phyloP scores from a whole-genome alignment of 2,329 filamentous ascomycete species.

The Pyrenochaeta sp. region DNA sequence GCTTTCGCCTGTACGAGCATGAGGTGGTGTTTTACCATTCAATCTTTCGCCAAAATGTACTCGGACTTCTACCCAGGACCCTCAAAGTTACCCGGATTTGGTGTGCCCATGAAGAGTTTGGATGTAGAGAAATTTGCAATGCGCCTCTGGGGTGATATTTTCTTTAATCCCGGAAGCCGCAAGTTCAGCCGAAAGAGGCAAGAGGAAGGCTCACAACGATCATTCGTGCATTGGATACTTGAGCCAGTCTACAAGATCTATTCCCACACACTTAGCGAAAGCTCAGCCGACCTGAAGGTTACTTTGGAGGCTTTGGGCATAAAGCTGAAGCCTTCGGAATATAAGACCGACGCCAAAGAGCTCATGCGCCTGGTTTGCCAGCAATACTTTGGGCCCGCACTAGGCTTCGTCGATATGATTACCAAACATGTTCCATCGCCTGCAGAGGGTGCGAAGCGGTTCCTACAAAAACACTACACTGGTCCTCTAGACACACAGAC shows the following conservation, averaged over 20 bases:
- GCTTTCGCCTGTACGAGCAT: conserved; percentile 92
- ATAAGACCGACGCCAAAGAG: conserved; percentile 87
- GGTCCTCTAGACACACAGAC: conserved; percentile 85
- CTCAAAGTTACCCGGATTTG: conserved; percentile 41
- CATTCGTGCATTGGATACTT: conserved; percentile 92
- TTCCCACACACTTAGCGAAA: conserved; percentile 91
- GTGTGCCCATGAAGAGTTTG: conserved; percentile 54
- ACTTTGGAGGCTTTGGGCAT: conserved; percentile 84
- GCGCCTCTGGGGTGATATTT: conserved; percentile 94
- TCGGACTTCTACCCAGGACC: conserved; percentile 79
- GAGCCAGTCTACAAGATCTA: conserved; percentile 99
- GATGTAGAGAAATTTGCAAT: conserved; percentile 83
- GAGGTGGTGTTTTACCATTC: conserved; percentile 95
- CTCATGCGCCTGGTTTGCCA: conserved; percentile 89
- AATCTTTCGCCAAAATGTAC: conserved; percentile 96
- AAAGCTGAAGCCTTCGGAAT: conserved; percentile 86
- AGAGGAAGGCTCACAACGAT: conserved; percentile 80
- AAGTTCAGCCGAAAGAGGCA: conserved; percentile 89
- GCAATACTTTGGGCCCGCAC: conserved; percentile 91
- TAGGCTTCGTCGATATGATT: conserved; percentile 95
- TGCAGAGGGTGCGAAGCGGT: conserved; percentile 74
- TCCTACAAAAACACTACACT: conserved; percentile 88
- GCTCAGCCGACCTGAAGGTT: conserved; percentile 79
- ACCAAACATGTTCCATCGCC: conserved; percentile 89
- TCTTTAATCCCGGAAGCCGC: conserved; percentile 88